Evolutionary conservation across 164 flowering plant genomes (phyloP).

Genomic region (Nymphaea thermarum): DNA sequence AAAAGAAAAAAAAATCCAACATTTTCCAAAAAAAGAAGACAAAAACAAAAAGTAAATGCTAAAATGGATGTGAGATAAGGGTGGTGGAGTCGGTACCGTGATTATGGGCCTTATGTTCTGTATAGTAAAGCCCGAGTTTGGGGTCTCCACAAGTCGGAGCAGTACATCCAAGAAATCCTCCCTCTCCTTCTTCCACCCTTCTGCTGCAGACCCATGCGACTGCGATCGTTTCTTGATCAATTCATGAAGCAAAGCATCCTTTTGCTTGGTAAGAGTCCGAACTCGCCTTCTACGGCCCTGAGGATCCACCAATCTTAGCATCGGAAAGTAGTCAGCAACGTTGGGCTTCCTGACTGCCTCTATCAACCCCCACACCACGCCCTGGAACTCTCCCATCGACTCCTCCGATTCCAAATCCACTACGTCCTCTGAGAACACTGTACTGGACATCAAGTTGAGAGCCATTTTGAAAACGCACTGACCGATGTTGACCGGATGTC

Average conservation of each 20-base stretch:
- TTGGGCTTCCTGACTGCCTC: slow-evolving; percentile 1
- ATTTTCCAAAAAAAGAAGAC: no score
- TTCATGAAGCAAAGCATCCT: neutral
- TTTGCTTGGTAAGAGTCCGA: neutral
- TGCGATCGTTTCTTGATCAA: neutral
- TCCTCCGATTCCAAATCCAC: slow-evolving; percentile 1
- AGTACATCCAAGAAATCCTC: slow-evolving; percentile 9
- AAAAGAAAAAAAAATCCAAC: no score
- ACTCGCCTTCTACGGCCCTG: slow-evolving; percentile 1
- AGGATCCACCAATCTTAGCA: slow-evolving; percentile 1
- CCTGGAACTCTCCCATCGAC: neutral
- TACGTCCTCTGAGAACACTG: slow-evolving; percentile 3
- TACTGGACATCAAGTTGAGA: slow-evolving; percentile 4
- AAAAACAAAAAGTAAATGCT: no score
- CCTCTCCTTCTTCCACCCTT: no score
- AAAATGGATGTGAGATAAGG: no score
- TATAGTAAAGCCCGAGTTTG: no score
- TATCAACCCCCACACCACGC: neutral
- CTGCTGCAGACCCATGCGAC: neutral
- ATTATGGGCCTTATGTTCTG: no score
- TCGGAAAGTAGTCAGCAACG: slow-evolving; percentile 6
- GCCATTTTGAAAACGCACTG: neutral
- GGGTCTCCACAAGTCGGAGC: neutral
- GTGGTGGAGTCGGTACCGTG: no score
- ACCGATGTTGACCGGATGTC: neutral